Percentiles rank a stretch among this genome's conserved stretches.
Conservation (phyloP, 257 asterid genomes). For the Mitragyna speciosa region DNA sequence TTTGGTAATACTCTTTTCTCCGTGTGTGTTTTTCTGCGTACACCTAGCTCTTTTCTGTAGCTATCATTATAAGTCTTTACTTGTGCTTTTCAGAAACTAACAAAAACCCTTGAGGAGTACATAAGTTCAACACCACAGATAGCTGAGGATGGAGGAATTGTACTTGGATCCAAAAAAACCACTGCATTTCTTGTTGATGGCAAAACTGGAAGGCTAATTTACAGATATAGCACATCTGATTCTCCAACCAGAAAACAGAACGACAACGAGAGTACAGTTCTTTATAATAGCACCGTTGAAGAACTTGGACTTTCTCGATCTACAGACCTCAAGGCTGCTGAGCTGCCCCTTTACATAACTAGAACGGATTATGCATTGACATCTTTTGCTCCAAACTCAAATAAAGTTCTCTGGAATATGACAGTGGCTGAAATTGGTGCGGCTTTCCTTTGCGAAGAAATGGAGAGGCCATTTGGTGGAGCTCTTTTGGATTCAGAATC, state of each 20-base stretch:
- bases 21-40: background rate
- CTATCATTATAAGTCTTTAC: background rate
- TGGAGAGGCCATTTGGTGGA: slow-evolving; percentile 44
- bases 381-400: slow-evolving; percentile 76
- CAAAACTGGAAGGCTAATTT: slow-evolving; percentile 71
- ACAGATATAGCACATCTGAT: slow-evolving; percentile 49
- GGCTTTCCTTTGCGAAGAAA: slow-evolving; percentile 73
- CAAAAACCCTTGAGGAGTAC: slow-evolving; percentile 74
- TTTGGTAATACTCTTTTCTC: background rate
- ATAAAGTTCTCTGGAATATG: slow-evolving; percentile 81
- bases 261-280: slow-evolving; percentile 30
- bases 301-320: slow-evolving; percentile 45
- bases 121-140: slow-evolving; percentile 92
- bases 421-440: slow-evolving; percentile 90
- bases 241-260: slow-evolving; percentile 33
- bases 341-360: slow-evolving; percentile 72
- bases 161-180: slow-evolving; percentile 78
- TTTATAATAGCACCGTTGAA: slow-evolving; percentile 37
- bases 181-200: slow-evolving; percentile 73
- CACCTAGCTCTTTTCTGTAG: background rate
- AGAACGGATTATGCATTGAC: slow-evolving; percentile 83
- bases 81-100: slow-evolving; percentile 59
- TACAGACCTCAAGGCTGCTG: slow-evolving; percentile 35
- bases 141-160: slow-evolving; percentile 89
- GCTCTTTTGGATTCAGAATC: slow-evolving; percentile 38